Conservation (phyloP, 164 flowering plant genomes). For the Euptelea pleiosperma region DNA sequence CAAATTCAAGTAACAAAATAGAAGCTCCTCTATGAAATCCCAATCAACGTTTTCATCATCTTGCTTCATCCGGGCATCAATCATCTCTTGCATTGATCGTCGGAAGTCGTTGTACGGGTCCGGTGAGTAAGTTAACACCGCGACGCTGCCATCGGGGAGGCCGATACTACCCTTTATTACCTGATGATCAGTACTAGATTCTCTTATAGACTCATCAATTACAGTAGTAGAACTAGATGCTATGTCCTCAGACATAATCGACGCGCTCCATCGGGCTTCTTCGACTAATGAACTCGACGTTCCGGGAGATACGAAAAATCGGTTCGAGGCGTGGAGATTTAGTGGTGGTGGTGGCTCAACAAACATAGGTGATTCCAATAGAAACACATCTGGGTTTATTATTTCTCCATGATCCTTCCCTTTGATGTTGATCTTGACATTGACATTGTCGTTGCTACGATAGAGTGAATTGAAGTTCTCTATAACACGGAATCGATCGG, state of each 20-base stretch:
- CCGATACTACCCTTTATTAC: neutral
- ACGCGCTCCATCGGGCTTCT: slow-evolving; percentile 15
- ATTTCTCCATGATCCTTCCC: slow-evolving; percentile 2
- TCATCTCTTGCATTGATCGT: slow-evolving; percentile 70
- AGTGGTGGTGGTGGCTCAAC: neutral
- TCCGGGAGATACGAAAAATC: slow-evolving; percentile 46
- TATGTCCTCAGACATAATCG: slow-evolving; percentile 15
- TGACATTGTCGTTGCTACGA: slow-evolving; percentile 18
- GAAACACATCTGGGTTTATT: slow-evolving; percentile 25
- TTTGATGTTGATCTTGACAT: neutral
- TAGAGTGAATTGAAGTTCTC: slow-evolving; percentile 72
- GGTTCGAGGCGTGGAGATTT: slow-evolving; percentile 30
- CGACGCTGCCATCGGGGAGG: slow-evolving; percentile 46
- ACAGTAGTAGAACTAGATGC: slow-evolving; percentile 8
- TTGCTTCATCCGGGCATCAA: slow-evolving; percentile 17
- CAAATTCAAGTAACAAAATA: slow-evolving; percentile 63
- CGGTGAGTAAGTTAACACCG: slow-evolving; percentile 43
- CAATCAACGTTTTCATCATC: slow-evolving; percentile 66
- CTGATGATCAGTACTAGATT: neutral
- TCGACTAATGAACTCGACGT: slow-evolving; percentile 38
- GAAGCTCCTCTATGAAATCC: slow-evolving; percentile 81
- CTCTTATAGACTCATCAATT: slow-evolving; percentile 1
- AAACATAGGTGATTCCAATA: slow-evolving; percentile 27
- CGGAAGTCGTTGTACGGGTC: slow-evolving; percentile 60
- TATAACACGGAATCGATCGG: slow-evolving; percentile 54